A percentile compares a stretch with the other conserved stretches of the same genome.
These are phyloP conservation scores for Cryptococcus floricola DNA, from an alignment of 1,284 basidiomycete genomes.

Conservation along the genomic window DNA sequence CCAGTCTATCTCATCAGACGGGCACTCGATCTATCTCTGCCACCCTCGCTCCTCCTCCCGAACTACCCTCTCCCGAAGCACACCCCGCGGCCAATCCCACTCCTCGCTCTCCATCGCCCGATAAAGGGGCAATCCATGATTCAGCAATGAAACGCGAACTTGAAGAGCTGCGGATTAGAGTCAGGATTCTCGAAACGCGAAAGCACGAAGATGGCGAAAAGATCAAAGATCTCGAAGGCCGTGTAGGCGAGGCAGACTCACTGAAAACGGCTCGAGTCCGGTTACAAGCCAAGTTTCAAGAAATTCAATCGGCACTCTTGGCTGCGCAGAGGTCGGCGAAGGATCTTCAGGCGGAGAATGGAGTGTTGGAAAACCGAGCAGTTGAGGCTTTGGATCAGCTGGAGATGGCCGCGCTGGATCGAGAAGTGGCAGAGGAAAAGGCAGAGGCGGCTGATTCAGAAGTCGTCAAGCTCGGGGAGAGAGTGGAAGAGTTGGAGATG, in stretches of 20 bases:
- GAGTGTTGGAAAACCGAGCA: constrained; percentile 60
- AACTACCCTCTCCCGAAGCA: constrained; percentile 1
- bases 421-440: constrained; percentile 94
- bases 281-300: constrained; percentile 78
- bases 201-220: constrained; percentile 79
- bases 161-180: constrained; percentile 77
- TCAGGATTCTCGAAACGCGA: constrained; percentile 79
- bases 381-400: constrained; percentile 79
- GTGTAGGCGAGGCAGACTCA: constrained; percentile 74
- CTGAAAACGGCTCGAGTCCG: constrained; percentile 83
- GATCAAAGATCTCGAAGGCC: constrained; percentile 77
- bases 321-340: constrained; percentile 63
- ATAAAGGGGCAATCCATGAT: constrained; percentile 10
- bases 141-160: constrained; percentile 49
- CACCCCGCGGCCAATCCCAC: not conserved
- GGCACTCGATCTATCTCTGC: constrained; percentile 15
- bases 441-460: constrained; percentile 76
- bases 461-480: constrained; percentile 71
- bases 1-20: constrained; percentile 4
- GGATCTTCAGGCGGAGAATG: constrained; percentile 62
- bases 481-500: constrained; percentile 73
- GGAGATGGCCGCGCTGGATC: constrained; percentile 92
- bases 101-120: constrained; percentile 13
- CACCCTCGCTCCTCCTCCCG: constrained; percentile 6
- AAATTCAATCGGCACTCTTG: constrained; percentile 71